Conservation (phyloP, 495 filamentous ascomycete species). For the Aspergillus bridgeri region DNA sequence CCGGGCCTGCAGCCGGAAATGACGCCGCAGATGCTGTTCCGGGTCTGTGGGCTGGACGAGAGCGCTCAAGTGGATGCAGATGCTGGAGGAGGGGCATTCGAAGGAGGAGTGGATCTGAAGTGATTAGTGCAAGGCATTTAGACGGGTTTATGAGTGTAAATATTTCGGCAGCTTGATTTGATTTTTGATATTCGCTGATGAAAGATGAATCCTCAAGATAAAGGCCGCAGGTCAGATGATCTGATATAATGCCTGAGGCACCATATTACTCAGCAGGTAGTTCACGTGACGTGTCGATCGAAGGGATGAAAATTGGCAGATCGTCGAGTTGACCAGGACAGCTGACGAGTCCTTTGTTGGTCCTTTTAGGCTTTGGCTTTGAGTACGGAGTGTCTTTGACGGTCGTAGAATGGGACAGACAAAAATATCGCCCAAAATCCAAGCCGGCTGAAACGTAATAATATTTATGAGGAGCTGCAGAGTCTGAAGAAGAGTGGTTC, state of each 20-base stretch:
- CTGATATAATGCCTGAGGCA: background rate
- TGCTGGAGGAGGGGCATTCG: constrained; percentile 52
- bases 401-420: too few relatives aligned
- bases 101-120: constrained; percentile 23
- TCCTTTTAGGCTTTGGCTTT: too few relatives aligned
- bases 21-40: constrained; percentile 52
- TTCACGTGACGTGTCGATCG: background rate
- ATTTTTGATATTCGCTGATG: background rate
- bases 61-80: constrained; percentile 53
- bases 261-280: background rate
- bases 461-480: background rate
- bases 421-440: too few relatives aligned
- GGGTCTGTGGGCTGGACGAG: constrained; percentile 58
- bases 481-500: background rate
- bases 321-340: constrained; percentile 1
- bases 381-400: too few relatives aligned
- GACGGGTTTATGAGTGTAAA: background rate
- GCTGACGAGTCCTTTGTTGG: constrained; percentile 5
- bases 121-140: background rate
- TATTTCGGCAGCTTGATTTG: background rate
- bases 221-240: constrained; percentile 6
- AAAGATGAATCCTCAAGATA: background rate
- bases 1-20: constrained; percentile 45
- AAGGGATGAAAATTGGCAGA: background rate
- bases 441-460: background rate